These are phyloP conservation scores for Cardiospermum halicacabum DNA, from an alignment of 345 rosid genomes.

Conservation along the genomic window DNA sequence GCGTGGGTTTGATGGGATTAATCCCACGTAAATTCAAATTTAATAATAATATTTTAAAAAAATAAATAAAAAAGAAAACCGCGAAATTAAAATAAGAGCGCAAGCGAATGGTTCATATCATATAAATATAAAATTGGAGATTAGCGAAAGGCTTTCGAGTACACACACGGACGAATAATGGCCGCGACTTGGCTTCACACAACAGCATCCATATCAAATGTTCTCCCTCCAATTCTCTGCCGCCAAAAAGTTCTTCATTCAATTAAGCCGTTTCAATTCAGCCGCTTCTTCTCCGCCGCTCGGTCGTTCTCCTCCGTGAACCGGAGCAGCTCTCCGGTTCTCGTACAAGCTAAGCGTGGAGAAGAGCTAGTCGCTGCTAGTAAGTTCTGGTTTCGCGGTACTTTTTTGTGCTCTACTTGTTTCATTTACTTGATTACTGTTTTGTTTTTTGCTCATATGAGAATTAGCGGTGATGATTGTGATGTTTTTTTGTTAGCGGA, in stretches of 20 bases:
- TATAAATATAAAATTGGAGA: too few species aligned
- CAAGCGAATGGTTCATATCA: neutral
- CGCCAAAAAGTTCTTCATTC: conserved; percentile 21
- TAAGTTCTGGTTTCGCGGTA: too few species aligned
- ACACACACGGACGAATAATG: conserved; percentile 26
- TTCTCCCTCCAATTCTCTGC: conserved; percentile 24
- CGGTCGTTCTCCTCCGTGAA: conserved; percentile 23
- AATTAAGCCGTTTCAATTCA: conserved; percentile 2
- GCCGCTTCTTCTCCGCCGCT: conserved; percentile 21
- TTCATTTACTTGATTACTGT: neutral
- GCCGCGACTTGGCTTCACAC: conserved; percentile 38
- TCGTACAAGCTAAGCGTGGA: conserved; percentile 47
- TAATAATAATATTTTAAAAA: too few species aligned
- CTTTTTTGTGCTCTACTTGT: too few species aligned
- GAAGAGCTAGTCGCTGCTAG: conserved; percentile 42
- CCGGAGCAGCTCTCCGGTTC: conserved; percentile 25
- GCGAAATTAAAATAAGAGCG: neutral
- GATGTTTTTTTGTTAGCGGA: conserved; percentile 34
- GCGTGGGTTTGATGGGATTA: too few species aligned
- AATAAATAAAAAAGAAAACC: neutral
- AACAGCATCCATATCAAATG: conserved; percentile 28
- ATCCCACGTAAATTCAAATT: too few species aligned
- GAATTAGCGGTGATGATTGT: neutral
- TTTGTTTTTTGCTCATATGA: neutral
- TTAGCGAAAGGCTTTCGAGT: neutral